Conservation (phyloP, 2,329 filamentous ascomycete genomes). For the Claviceps purpurea region DNA sequence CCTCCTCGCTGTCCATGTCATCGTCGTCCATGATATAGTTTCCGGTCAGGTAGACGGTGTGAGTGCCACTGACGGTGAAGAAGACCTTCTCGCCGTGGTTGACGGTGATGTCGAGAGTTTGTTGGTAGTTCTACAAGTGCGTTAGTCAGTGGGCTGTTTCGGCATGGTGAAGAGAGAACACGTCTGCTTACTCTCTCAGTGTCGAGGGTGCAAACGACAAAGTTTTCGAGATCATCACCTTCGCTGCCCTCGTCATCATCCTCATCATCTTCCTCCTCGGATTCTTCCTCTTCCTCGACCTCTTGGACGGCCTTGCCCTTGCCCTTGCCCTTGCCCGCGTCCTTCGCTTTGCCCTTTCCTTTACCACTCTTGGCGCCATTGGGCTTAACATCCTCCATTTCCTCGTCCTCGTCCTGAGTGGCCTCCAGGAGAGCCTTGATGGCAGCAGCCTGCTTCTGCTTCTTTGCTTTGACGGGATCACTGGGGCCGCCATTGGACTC, state of each 20-base stretch:
- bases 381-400: conserved; percentile 57
- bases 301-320: conserved; percentile 53
- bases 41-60: conserved; percentile 83
- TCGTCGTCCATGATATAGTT: conserved; percentile 80
- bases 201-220: conserved; percentile 91
- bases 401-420: conserved; percentile 49
- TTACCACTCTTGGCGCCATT: conserved; percentile 44
- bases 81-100: conserved; percentile 79
- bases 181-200: conserved; percentile 60
- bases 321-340: conserved; percentile 48
- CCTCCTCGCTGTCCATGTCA: conserved; percentile 40
- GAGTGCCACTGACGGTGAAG: conserved; percentile 82
- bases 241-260: conserved; percentile 50
- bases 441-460: conserved; percentile 66
- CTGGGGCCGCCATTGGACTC: conserved; percentile 82
- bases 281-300: conserved; percentile 39
- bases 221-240: conserved; percentile 65
- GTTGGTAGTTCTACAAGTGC: conserved; percentile 70
- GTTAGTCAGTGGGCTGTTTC: conserved; percentile 13
- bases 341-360: conserved; percentile 43
- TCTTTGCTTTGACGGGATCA: conserved; percentile 80
- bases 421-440: conserved; percentile 65
- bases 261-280: conserved; percentile 15
- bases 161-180: neutral
- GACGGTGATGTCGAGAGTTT: conserved; percentile 85